A percentile compares a stretch with the other conserved stretches of the same genome.
Conservation (phyloP, 345 rosid genomes). For the Noccaea caerulescens region DNA sequence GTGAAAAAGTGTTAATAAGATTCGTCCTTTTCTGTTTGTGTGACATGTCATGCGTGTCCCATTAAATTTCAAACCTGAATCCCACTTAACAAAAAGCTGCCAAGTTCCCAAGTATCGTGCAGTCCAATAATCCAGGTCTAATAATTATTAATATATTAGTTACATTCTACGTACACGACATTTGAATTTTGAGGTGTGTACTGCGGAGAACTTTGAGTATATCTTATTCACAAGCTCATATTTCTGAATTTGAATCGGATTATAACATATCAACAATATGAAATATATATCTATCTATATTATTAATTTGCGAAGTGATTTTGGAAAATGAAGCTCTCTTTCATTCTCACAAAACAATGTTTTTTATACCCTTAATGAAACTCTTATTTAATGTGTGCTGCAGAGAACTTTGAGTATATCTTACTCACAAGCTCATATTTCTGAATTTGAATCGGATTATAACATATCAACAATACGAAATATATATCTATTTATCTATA, state of each 20-base stretch:
- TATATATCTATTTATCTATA: too few species aligned
- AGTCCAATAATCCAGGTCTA: slow-evolving; percentile 21
- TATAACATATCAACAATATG: neutral
- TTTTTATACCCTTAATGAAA: too few species aligned
- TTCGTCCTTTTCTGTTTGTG: slow-evolving; percentile 28
- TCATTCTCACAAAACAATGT: too few species aligned
- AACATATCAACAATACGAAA: neutral
- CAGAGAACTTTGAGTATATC: neutral
- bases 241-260: slow-evolving; percentile 1
- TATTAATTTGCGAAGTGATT: too few species aligned
- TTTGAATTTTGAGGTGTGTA: slow-evolving; percentile 21
- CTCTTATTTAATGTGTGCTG: neutral
- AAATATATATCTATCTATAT: too few species aligned
- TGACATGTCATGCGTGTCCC: slow-evolving; percentile 41
- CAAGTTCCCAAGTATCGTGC: slow-evolving; percentile 37
- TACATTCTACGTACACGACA: slow-evolving; percentile 34
- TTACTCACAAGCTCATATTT: neutral
- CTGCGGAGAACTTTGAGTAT: neutral
- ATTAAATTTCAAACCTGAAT: slow-evolving; percentile 22
- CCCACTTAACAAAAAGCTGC: slow-evolving; percentile 41
- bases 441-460: neutral
- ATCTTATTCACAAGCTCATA: neutral
- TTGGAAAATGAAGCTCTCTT: too few species aligned
- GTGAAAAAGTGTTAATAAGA: slow-evolving; percentile 14
- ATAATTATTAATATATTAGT: neutral